These are phyloP conservation scores for Pythium folliculosum DNA, from an alignment of 352 stramenopile genomes.

Conservation along the genomic window DNA sequence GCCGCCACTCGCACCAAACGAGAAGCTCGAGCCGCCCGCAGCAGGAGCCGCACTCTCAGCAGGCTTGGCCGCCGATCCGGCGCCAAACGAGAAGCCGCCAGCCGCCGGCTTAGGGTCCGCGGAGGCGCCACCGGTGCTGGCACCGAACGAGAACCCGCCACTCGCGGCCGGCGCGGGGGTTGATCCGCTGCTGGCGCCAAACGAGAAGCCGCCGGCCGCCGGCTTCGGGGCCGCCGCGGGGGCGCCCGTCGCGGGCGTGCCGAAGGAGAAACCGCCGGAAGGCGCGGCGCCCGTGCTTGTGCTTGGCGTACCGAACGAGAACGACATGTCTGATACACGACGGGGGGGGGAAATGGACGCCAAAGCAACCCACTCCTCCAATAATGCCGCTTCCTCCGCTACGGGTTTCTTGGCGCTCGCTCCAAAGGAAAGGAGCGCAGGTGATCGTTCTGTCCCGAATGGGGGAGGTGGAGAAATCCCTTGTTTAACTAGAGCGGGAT, in stretches of 20 bases:
- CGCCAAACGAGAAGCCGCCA: slow-evolving; percentile 47
- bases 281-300: slow-evolving; percentile 3
- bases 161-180: slow-evolving; percentile 22
- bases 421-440: slow-evolving; percentile 22
- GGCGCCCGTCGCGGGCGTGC: slow-evolving; percentile 8
- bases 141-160: slow-evolving; percentile 45
- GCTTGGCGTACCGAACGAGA: slow-evolving; percentile 35
- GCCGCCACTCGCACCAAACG: slow-evolving; percentile 11
- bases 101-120: slow-evolving; percentile 16
- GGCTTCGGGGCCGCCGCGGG: slow-evolving; percentile 12
- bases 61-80: slow-evolving; percentile 27
- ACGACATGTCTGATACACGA: slow-evolving; percentile 27
- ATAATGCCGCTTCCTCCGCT: slow-evolving; percentile 14
- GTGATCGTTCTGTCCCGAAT: slow-evolving; percentile 14
- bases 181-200: slow-evolving; percentile 10
- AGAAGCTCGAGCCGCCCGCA: slow-evolving; percentile 8
- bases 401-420: slow-evolving; percentile 12
- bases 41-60: slow-evolving; percentile 26
- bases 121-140: neutral
- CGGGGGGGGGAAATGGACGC: neutral
- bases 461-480: slow-evolving; percentile 1
- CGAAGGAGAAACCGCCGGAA: slow-evolving; percentile 28
- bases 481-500: slow-evolving; percentile 1
- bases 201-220: slow-evolving; percentile 25
- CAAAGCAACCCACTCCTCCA: neutral